Percentiles rank a stretch among this genome's conserved stretches.
Evolutionary conservation across 164 flowering plant genomes (phyloP).

Genomic region (Echeveria elegans): DNA sequence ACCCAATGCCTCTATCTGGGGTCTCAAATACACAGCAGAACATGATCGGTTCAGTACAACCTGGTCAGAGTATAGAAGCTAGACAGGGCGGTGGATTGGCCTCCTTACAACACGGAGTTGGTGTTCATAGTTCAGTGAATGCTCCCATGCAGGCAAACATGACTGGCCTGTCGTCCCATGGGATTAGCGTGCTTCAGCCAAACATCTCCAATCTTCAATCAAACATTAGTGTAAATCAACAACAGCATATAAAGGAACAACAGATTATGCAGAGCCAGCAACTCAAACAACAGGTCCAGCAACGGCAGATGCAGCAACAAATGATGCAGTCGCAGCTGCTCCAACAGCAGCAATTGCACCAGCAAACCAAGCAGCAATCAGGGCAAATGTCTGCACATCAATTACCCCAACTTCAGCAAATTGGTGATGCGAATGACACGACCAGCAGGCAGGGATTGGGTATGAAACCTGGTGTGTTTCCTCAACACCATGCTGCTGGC

Average conservation of each 20-base stretch:
- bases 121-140: constrained; percentile 44
- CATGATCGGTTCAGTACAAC: constrained; percentile 45
- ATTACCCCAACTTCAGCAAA: background rate
- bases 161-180: constrained; percentile 45
- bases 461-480: background rate
- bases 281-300: constrained; percentile 43
- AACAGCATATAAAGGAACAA: constrained; percentile 25
- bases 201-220: constrained; percentile 42
- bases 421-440: constrained; percentile 1
- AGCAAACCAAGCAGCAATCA: constrained; percentile 31
- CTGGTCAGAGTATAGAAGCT: constrained; percentile 49
- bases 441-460: constrained; percentile 1
- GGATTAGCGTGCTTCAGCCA: constrained; percentile 39
- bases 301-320: constrained; percentile 49
- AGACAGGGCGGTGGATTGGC: constrained; percentile 50
- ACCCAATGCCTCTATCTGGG: constrained; percentile 34
- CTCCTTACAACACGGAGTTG: constrained; percentile 46
- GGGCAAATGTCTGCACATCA: constrained; percentile 44
- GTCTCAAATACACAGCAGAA: constrained; percentile 43
- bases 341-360: constrained; percentile 21
- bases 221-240: constrained; percentile 48
- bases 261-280: constrained; percentile 49
- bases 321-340: constrained; percentile 29
- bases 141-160: constrained; percentile 45
- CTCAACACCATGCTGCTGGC: constrained; percentile 44